Conservation (phyloP, 345 rosid genomes). For the Mangifera indica region DNA sequence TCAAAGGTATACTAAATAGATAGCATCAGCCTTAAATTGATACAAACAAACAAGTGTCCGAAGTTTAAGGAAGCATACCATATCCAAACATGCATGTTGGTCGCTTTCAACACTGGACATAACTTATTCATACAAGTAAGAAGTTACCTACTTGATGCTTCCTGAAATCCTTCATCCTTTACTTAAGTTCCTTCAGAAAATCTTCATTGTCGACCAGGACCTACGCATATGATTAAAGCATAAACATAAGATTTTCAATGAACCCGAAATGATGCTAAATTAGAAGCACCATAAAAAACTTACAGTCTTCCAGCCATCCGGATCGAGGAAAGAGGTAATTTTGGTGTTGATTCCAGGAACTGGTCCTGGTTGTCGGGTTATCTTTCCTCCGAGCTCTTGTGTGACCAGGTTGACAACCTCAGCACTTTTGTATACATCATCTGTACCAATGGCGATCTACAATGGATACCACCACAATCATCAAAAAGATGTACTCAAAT, state of each 20-base stretch:
- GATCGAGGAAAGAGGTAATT: constrained; percentile 79
- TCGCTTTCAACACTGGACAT: neutral
- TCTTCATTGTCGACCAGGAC: constrained; percentile 94
- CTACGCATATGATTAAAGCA: constrained; percentile 28
- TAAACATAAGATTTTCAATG: too few species aligned
- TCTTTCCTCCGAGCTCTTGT: constrained; percentile 90
- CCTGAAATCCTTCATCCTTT: neutral
- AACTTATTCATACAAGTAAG: constrained; percentile 26
- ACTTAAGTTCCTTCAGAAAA: constrained; percentile 79
- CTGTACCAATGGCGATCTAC: constrained; percentile 79
- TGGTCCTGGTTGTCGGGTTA: constrained; percentile 83
- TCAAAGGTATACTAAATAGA: too few species aligned
- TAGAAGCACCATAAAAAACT: constrained; percentile 18
- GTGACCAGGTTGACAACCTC: constrained; percentile 68
- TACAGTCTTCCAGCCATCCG: constrained; percentile 98
- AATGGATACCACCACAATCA: constrained; percentile 5
- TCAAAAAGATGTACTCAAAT: neutral
- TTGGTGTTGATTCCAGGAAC: constrained; percentile 87
- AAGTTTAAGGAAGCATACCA: neutral
- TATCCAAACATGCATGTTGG: neutral
- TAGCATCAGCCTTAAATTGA: too few species aligned
- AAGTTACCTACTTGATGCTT: neutral
- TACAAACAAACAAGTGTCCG: too few species aligned
- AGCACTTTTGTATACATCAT: constrained; percentile 93
- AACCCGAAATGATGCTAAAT: neutral